Base-by-base conservation (phyloP, 2,329 filamentous ascomycete genomes). In the Fusarium sp. region DNA sequence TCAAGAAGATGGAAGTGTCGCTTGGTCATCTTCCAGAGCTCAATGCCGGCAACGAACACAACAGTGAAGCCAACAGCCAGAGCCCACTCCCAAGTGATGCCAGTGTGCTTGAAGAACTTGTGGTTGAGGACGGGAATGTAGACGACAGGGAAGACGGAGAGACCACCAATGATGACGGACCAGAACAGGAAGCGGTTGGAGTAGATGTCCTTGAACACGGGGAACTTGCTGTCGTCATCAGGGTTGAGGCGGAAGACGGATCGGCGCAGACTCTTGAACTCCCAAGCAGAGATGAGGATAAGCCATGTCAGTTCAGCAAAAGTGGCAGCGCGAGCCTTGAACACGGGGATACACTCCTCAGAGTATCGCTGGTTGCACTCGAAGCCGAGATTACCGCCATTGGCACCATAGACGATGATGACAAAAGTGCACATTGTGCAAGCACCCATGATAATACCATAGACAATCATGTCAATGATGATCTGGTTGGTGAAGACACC, bases 401-500 rank as follows among this genome's bases (percentile, higher is more conserved):
- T 86, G 73, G 83, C 85, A 27, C 89, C 89, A 72, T 88, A 90
- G 45, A 90, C 82, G 64, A 89, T 82, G 73, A 93, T 92, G 61
- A 92, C 88, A 54, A 93, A 94, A 4, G 91, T 88, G 74, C 84
- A 82, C 77, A 90, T 86, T 49, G 86, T 91, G 69, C 93, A 89
- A 5, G 86, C 87, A 4, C 92, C 92, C 90, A 95, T 94, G 84
- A 93, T 91, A 73, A 91, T 77, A 31, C 94, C 94, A 78, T 95
- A 95, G 23, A 94, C 90, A 18, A 94, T 79, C 88, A 94, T 95
- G 80, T 96, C 94, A 70, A 92, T 82, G 52, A 95, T 87, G 73
- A 96, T 88, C 82, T 96, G 92, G 78, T 87, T 87, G 19, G 92
- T 94, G 81, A 96, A 96, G 54, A 95, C 90, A 70, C 93, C 92